Evolutionary conservation across 1,284 basidiomycete species (phyloP), one percentile per base, ranked within the genome.

Genomic region (Microbotryum intermedium): DNA sequence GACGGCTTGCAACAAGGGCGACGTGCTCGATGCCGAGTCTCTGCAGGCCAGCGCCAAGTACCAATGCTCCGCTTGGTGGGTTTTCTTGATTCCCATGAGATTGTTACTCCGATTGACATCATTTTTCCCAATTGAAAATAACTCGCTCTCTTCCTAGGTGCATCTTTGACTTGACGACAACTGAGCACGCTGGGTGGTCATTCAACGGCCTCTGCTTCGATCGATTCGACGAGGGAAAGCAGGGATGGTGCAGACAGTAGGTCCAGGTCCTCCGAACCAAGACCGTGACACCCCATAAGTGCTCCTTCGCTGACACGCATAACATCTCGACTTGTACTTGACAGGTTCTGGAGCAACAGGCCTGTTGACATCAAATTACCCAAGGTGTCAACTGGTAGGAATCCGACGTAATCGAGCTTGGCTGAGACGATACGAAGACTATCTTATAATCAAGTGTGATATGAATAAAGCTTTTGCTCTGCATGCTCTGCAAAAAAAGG

Each of bases 191-290:
- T 10, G 60, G 60, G 9, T 62, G 60, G 60, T 45, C 53, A 5
- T 62, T 53, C 60, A 56, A 62, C 60, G 60, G 60, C 47, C 44
- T 39, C 6, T 62, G 60, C 53, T 62, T 62, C 42, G 50, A 44
- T 6, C 53, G 53, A 3, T 62, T 58, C 53, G 39, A 56, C 34
- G 53, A 62, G 21, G 26, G 11, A 2, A 47, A 50, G 6, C 53
- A 39, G 6, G 60, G 57, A 6, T 58, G 60, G 60, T 62, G 60
- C 57, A 62, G 58, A 26, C 53, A 62, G 60, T 62, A 16, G 30
- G 60, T 55, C 26, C 10, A 10, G 13, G 13, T 21, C 10, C 56
- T 20, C 42, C n/a, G 30, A 44, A 16, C 9, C 6, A 9, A 16
- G 7, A 10, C 42, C 6, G n/a, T 21, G 1, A 6, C 2, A 16